Evolutionary conservation across 305 asterid genomes (phyloP).

Genomic region (Fraxinus baroniana): DNA sequence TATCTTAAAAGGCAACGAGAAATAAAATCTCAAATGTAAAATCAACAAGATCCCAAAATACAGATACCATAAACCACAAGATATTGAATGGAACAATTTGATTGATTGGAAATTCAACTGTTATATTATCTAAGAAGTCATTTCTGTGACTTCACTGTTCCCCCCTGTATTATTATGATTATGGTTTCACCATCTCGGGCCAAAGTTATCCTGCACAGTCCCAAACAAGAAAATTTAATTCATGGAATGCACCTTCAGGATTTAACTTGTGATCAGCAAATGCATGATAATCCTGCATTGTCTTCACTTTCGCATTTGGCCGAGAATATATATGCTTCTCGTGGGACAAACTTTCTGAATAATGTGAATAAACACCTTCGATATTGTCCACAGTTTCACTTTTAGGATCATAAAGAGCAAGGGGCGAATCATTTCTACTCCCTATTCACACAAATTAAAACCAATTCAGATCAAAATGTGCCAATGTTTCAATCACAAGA

Average conservation of each 20-base stretch:
- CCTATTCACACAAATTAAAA: constrained; percentile 41
- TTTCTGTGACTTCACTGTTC: not conserved
- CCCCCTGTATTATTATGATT: not conserved
- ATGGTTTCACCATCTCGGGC: not conserved
- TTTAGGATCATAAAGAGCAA: constrained; percentile 43
- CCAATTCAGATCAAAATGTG: not conserved
- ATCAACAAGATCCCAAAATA: not conserved
- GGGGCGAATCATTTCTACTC: constrained; percentile 55
- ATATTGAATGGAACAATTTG: not conserved
- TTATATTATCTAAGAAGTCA: constrained; percentile 13
- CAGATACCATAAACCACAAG: constrained; percentile 10
- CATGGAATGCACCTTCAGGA: constrained; percentile 40
- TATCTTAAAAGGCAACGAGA: constrained; percentile 5
- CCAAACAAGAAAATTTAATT: constrained; percentile 10
- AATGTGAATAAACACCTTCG: constrained; percentile 38
- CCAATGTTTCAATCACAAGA: not conserved
- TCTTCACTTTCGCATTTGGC: constrained; percentile 37
- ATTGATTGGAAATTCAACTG: not conserved
- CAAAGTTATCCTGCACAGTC: constrained; percentile 9
- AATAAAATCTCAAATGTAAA: constrained; percentile 6
- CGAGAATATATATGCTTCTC: constrained; percentile 35
- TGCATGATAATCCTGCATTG: constrained; percentile 31
- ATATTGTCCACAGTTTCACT: constrained; percentile 40
- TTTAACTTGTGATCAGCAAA: constrained; percentile 37
- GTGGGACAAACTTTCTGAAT: constrained; percentile 31